Base-by-base conservation (phyloP, 306 rosid species). In the Acacia crassicarpa region DNA sequence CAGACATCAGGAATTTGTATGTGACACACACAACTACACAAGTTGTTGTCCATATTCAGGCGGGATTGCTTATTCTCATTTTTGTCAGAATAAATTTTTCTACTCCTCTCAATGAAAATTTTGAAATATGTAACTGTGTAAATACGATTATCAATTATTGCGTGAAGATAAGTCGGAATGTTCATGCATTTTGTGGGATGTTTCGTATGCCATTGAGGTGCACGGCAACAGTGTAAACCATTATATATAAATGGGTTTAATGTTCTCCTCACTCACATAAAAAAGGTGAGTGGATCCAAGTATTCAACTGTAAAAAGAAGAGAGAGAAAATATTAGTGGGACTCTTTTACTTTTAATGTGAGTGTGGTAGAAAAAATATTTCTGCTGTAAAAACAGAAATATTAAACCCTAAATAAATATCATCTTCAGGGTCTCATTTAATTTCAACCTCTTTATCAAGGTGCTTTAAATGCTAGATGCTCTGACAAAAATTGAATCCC, bases 61-160 rank as follows among this genome's bases (percentile, higher is more conserved):
- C 56, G 78, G 59, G 32, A 38, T 62, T 30, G 75, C 22, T 66
- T 72, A 23, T 81, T 81, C 72, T 56, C 82, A 16, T 22, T 68
- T 23, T 68, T 43, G 68, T 68, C 72, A 46, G 13, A 71, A 19
- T 14, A 63, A 69, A 66, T 16, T 16, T 51, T 48, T 51, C 53
- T 49, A 13, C 19, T 48, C 3, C 63, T 51, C 53, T 32, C 73
- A 32, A 32, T 46, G 35, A 58, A 38, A 59, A 66, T 59, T 62
- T 44, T 16, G 46, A 78, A 78, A 65, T 75, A 35, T 81, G 35
- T 78, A 56, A 73, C 25, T 79, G 33, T 75, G 79, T 75, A 75
- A 75, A 82, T 68, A 63, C 70, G 68, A 25, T 27, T 27, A 62
- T 62, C 32, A 58, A 58, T 22, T 54, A 54, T 20, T 20, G 62